Evolutionary conservation across 2,329 filamentous ascomycete genomes (phyloP).

Genomic region (Penicillium sp.): DNA sequence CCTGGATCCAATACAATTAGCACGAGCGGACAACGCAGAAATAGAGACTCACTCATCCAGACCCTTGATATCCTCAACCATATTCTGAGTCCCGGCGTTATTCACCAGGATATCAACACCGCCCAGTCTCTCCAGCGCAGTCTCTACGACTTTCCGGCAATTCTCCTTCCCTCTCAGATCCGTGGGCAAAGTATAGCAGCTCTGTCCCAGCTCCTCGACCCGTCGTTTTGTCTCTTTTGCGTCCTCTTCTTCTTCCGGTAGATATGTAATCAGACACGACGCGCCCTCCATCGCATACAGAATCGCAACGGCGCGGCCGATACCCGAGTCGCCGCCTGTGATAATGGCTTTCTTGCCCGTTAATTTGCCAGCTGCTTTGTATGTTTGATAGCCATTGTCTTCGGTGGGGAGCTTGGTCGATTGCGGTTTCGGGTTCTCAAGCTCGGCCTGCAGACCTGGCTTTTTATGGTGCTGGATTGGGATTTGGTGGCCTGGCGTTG

Average conservation of each 20-base stretch:
- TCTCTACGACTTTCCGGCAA: slow-evolving; percentile 67
- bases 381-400: slow-evolving; percentile 65
- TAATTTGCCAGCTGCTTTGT: slow-evolving; percentile 73
- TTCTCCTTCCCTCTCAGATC: slow-evolving; percentile 65
- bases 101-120: slow-evolving; percentile 66
- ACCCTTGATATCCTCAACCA: slow-evolving; percentile 69
- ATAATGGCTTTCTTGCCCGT: slow-evolving; percentile 72
- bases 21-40: no score
- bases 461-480: slow-evolving; percentile 53
- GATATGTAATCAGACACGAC: slow-evolving; percentile 68
- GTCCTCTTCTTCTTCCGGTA: slow-evolving; percentile 72
- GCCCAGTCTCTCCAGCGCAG: slow-evolving; percentile 64
- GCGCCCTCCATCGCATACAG: slow-evolving; percentile 80
- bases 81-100: slow-evolving; percentile 73
- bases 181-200: slow-evolving; percentile 61
- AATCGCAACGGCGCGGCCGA: slow-evolving; percentile 71
- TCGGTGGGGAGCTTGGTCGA: slow-evolving; percentile 65
- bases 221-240: slow-evolving; percentile 70
- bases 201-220: slow-evolving; percentile 65
- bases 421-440: slow-evolving; percentile 58
- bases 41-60: slow-evolving; percentile 65
- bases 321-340: slow-evolving; percentile 78
- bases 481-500: slow-evolving; percentile 45
- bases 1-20: slow-evolving; percentile 37
- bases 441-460: slow-evolving; percentile 55